These are phyloP conservation scores for Tetragonia tetragonoides DNA, from an alignment of 148 eudicot genomes.

Conservation along the genomic window DNA sequence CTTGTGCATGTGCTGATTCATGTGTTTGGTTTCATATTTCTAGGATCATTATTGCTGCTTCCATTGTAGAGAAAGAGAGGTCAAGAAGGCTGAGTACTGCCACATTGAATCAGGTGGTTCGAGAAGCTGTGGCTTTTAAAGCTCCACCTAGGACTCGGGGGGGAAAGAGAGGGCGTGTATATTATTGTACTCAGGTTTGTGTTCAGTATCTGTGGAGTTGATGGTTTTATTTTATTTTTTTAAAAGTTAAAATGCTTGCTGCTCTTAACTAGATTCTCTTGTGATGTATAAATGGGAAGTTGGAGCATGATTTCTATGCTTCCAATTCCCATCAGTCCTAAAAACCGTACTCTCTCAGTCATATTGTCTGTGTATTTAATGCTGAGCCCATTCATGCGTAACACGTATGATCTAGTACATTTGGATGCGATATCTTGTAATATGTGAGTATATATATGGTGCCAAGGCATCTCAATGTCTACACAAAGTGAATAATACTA, in stretches of 20 bases:
- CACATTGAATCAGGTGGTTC: conserved; percentile 79
- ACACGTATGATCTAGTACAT: not conserved
- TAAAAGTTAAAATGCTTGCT: not conserved
- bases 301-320: too few relatives aligned
- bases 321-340: not conserved
- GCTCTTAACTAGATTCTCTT: not conserved
- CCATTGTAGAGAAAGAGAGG: conserved; percentile 83
- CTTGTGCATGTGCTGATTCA: conserved; percentile 8
- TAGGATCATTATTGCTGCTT: conserved; percentile 87
- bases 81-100: conserved; percentile 82
- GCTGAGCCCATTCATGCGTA: not conserved
- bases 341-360: conserved; percentile 1
- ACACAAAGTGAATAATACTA: not conserved
- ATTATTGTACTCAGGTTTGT: conserved; percentile 93
- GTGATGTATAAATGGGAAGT: not conserved
- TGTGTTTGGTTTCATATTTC: conserved; percentile 10
- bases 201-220: not conserved
- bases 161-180: conserved; percentile 94
- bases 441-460: not conserved
- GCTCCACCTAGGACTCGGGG: conserved; percentile 94
- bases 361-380: not conserved
- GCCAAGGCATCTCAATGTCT: not conserved
- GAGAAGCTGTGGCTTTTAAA: conserved; percentile 90
- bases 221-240: not conserved
- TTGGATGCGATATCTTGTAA: not conserved